Evolutionary conservation across 73 alveolate species (phyloP), one percentile per base, ranked within the genome.

Genomic region (Paramecium bursaria): DNA sequence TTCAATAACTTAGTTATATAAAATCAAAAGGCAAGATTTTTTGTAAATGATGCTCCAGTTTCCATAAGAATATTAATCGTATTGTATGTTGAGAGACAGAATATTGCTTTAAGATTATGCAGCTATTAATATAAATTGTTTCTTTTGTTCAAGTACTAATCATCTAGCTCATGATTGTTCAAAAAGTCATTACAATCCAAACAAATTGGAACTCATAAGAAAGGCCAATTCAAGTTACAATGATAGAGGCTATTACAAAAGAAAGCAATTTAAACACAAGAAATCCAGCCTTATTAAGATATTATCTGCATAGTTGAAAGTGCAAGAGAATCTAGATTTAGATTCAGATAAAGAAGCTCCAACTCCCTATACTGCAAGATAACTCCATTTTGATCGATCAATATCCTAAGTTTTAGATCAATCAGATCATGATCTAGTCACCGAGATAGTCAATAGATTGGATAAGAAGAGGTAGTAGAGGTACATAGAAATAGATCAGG

Each of bases 91-190:
- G 0, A 33, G 82, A 67, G 82, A 67, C 44, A 15, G 44, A 67
- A 15, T 67, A 44, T 19, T 39, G 35, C 44, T 67, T 35, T 53
- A 47, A 39, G 19, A 67, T 13, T 67, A 35, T 39, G 35, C 22
- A 25, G 26, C 33, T 3, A 42, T 67, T 1, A 42, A 67, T 14
- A 25, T 67, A 4, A 67, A 47, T 67, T 67, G 82, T 19, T 67
- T 67, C 44, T 15, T 22, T 39, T 67, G 82, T 42, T 33, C 22
- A 26, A 30, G 57, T 13, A 35, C 46, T 33, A 35, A 4, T 30
- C 82, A 67, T 30, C 22, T 67, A 42, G 82, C 82, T 42, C 33
- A 67, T 19, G 55, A 67, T 19, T 67, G 82, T 67, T 57, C 82
- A 9, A 67, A 67, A 14, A 25, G 60, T 11, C 60, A 67, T 67